These are phyloP conservation scores for Colletotrichum sp. DNA, from an alignment of 2,329 filamentous ascomycete species.

Conservation along the genomic window DNA sequence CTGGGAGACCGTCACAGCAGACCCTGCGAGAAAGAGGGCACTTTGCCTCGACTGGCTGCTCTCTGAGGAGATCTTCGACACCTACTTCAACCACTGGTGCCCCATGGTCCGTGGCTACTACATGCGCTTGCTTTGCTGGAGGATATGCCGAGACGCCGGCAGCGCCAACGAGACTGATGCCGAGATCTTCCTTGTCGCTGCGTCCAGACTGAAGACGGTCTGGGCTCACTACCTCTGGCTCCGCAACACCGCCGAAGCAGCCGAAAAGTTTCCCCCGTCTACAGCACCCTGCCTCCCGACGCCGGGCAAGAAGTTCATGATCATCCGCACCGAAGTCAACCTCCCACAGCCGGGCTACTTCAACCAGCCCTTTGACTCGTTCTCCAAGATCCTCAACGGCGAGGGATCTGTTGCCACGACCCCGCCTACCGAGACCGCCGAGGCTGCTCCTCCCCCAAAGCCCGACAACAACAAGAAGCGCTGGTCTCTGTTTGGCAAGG, in stretches of 20 bases:
- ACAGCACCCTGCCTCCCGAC: conserved; percentile 85
- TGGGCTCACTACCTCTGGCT: conserved; percentile 85
- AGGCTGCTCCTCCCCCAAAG: conserved; percentile 27
- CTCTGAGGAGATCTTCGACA: conserved; percentile 75
- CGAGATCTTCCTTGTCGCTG: conserved; percentile 71
- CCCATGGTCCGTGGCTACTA: conserved; percentile 95
- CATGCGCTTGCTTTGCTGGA: conserved; percentile 90
- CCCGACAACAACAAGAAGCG: conserved; percentile 53
- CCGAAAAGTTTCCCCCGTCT: conserved; percentile 65
- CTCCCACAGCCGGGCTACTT: conserved; percentile 51
- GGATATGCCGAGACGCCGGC: conserved; percentile 78
- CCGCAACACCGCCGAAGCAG: conserved; percentile 67
- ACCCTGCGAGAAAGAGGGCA: conserved; percentile 69
- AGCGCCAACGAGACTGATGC: conserved; percentile 67
- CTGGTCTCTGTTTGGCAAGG: conserved; percentile 69
- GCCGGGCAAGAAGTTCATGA: conserved; percentile 84
- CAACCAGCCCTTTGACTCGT: conserved; percentile 53
- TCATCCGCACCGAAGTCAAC: conserved; percentile 78
- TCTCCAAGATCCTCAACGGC: conserved; percentile 25
- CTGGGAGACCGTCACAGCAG: conserved; percentile 75
- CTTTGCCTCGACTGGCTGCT: conserved; percentile 80
- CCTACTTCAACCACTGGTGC: conserved; percentile 92
- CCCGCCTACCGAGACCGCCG: conserved; percentile 8
- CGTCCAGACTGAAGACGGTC: conserved; percentile 69
- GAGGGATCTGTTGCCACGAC: conserved; percentile 12